Conservation (phyloP, 2,329 filamentous ascomycete genomes). For the Xylaria multiplex region DNA sequence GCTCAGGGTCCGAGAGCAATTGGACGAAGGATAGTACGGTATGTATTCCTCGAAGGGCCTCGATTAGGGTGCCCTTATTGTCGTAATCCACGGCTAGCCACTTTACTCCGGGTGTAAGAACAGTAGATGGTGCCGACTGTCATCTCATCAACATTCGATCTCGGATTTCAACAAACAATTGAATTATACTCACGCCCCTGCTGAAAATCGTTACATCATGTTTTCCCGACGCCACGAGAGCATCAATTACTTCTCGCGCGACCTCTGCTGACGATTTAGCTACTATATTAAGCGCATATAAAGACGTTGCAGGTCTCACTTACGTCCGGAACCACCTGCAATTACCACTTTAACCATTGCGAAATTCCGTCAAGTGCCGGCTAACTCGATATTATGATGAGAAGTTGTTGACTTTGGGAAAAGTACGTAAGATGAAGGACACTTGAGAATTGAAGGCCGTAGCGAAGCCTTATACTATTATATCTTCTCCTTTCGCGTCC, state of each 20-base stretch:
- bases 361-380: neutral
- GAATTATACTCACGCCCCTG: conserved; percentile 52
- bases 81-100: conserved; percentile 59
- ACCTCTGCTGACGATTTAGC: conserved; percentile 55
- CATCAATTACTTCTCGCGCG: conserved; percentile 62
- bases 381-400: neutral
- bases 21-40: conserved; percentile 64
- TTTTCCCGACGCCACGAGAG: conserved; percentile 57
- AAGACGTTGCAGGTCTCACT: conserved; percentile 24
- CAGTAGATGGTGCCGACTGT: conserved; percentile 41
- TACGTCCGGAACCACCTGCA: conserved; percentile 58
- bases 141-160: conserved; percentile 9
- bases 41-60: conserved; percentile 57
- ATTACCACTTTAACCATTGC: conserved; percentile 58
- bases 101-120: conserved; percentile 45
- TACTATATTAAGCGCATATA: neutral
- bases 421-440: conserved; percentile 15
- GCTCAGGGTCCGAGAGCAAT: conserved; percentile 46
- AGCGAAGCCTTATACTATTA: neutral
- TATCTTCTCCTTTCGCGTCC: neutral
- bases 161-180: neutral
- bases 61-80: conserved; percentile 51
- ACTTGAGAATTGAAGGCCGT: conserved; percentile 42
- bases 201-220: conserved; percentile 64
- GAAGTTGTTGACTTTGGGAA: neutral